Evolutionary conservation across 345 rosid genomes (phyloP), one percentile per base, ranked within the genome.

Genomic region (Trapa bicornis): DNA sequence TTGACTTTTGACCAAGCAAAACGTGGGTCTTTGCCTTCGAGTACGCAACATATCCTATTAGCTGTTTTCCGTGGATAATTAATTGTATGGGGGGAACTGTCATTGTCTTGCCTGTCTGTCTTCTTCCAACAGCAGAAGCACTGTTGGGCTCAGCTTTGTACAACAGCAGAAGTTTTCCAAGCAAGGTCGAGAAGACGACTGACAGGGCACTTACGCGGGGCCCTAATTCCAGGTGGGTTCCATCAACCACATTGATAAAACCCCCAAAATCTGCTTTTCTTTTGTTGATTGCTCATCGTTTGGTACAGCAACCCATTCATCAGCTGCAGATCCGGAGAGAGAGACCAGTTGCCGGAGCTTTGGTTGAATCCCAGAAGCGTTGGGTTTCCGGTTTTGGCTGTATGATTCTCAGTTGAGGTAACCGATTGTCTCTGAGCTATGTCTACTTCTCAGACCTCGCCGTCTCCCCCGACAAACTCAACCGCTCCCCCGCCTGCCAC

Each of bases 221-320:
- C 69, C 12, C 11, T 1, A 74, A 78, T 22, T 8, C 74, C 82
- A 83, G 11, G 88, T 82, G 73, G 94, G 79, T 60, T 86, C 83
- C 47, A 68, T 48, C 41, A 2, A 7, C 54, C 17, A 50, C 54
- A 4, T 45, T 7, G 11, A 45, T 13, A 45, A 45, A 45, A 4
- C 1, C 8, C 8, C 8, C 45, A 22, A 22, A 22, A 22, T 8
- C 8, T 45, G 0, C 48, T 0, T 45, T 13, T 45, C 48, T 13
- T 45, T 12, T 7, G 13, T 7, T 45, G 48, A 45, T 45, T 45
- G 12, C 13, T 16, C 54, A 50, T 50, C 16, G n/a, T 14, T 50
- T 14, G 29, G 29, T 22, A 22, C n/a, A 6, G 14, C 54, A 50
- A 6, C 16, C 54, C 54, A 17, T 45, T 50, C 22, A 50, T 50